Evolutionary conservation across 176 grass and related monocot species (phyloP).

Genomic region (Oryza brachyantha): DNA sequence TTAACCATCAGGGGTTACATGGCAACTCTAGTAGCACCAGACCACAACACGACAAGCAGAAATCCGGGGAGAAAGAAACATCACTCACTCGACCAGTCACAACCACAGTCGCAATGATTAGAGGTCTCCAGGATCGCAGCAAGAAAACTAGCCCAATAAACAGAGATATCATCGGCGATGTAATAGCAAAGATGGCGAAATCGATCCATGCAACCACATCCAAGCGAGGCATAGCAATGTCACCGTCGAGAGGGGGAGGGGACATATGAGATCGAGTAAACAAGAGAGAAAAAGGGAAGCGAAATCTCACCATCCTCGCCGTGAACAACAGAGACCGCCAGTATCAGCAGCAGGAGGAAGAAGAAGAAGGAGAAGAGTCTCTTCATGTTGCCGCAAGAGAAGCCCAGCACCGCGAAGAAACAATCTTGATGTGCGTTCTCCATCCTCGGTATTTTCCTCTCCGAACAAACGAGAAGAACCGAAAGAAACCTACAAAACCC

Average conservation of each 20-base stretch:
- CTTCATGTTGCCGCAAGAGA: constrained; percentile 34
- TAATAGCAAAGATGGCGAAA: not conserved
- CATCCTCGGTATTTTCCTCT: not conserved
- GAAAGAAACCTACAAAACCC: not conserved
- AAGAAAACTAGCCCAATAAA: not conserved
- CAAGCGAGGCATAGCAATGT: not conserved
- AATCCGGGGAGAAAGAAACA: constrained; percentile 19
- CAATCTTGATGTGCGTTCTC: not conserved
- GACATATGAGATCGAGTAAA: not conserved
- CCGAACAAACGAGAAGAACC: constrained; percentile 4
- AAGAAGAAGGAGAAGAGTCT: constrained; percentile 38
- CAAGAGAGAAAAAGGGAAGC: not conserved
- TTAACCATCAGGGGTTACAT: not conserved
- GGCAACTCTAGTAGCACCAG: constrained; percentile 2
- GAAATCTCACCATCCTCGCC: constrained; percentile 69
- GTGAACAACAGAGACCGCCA: constrained; percentile 22
- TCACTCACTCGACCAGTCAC: constrained; percentile 1
- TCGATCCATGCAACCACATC: constrained; percentile 3
- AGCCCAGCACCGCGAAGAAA: not conserved
- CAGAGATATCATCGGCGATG: not conserved
- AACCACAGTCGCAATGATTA: not conserved
- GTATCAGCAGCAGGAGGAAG: constrained; percentile 33
- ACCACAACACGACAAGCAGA: constrained; percentile 27
- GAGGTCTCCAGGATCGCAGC: not conserved
- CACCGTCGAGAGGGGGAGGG: not conserved